Percentiles rank a stretch among this genome's conserved stretches.
Conservation (phyloP, 306 rosid species). For the Psophocarpus tetragonolobus region DNA sequence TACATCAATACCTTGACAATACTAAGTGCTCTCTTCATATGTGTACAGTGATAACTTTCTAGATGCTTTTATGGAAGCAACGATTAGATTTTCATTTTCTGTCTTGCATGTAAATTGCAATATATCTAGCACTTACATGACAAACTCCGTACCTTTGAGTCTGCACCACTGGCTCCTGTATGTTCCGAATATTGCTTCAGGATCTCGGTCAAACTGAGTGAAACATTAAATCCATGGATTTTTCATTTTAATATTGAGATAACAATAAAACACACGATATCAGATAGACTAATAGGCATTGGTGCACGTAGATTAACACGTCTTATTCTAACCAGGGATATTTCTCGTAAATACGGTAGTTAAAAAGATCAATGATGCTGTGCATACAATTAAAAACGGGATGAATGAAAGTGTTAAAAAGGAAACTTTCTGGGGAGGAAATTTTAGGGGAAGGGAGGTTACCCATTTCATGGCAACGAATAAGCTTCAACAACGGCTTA, state of each 20-base stretch:
- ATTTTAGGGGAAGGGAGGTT: not conserved
- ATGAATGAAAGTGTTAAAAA: not conserved
- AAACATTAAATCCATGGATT: not conserved
- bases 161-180: not conserved
- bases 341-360: not conserved
- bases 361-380: not conserved
- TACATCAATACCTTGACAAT: not conserved
- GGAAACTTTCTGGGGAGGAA: not conserved
- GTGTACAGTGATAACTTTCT: not conserved
- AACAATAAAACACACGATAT: not conserved
- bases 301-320: not conserved
- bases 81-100: not conserved
- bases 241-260: not conserved
- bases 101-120: not conserved
- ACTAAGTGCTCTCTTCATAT: not conserved
- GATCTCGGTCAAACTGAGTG: conserved; percentile 26
- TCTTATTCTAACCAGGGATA: not conserved
- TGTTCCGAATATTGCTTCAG: conserved; percentile 6
- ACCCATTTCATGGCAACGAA: no score
- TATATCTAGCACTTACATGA: not conserved
- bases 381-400: not conserved
- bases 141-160: conserved; percentile 17
- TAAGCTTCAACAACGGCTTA: no score
- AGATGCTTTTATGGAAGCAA: not conserved
- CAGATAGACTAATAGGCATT: no score